Percentiles rank a stretch among this genome's conserved stretches.
Evolutionary conservation across 2,329 filamentous ascomycete species (phyloP).

Genomic region (Acrodontium crateriforme): DNA sequence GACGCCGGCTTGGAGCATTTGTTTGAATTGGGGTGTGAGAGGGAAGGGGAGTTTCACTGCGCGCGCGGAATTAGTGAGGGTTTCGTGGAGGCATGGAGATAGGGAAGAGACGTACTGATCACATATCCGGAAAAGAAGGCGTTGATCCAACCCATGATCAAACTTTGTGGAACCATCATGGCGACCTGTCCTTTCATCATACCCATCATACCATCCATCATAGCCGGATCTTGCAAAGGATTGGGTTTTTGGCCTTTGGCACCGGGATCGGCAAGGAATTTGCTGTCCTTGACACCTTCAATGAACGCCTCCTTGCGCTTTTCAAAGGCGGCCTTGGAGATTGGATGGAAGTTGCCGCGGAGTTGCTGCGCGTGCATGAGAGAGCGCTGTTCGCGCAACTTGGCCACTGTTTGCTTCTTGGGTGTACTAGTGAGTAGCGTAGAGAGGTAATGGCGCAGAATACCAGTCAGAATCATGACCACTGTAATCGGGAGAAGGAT

Average conservation of each 20-base stretch:
- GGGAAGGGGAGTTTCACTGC: constrained; percentile 93
- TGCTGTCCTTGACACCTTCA: constrained; percentile 68
- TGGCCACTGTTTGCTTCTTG: constrained; percentile 62
- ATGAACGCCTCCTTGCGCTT: constrained; percentile 68
- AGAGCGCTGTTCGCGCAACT: constrained; percentile 72
- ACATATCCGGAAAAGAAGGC: constrained; percentile 98
- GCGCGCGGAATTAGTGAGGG: not conserved
- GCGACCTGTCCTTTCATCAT: constrained; percentile 99
- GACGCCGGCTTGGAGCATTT: constrained; percentile 95
- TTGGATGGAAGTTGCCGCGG: constrained; percentile 65
- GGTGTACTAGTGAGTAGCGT: constrained; percentile 77
- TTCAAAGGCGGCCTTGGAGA: constrained; percentile 66
- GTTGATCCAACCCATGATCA: constrained; percentile 99
- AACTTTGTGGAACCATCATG: constrained; percentile 97
- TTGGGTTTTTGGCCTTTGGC: constrained; percentile 77
- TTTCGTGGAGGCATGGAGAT: not conserved
- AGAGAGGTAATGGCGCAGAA: constrained; percentile 90
- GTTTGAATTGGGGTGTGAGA: constrained; percentile 97
- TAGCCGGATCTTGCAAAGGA: constrained; percentile 85
- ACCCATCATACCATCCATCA: constrained; percentile 99
- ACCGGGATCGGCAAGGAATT: constrained; percentile 81
- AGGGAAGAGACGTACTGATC: constrained; percentile 52
- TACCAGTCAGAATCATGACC: constrained; percentile 93
- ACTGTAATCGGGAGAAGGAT: constrained; percentile 94
- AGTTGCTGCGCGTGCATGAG: constrained; percentile 75